Evolutionary conservation across 306 rosid genomes (phyloP).

Genomic region (Malus fusca): DNA sequence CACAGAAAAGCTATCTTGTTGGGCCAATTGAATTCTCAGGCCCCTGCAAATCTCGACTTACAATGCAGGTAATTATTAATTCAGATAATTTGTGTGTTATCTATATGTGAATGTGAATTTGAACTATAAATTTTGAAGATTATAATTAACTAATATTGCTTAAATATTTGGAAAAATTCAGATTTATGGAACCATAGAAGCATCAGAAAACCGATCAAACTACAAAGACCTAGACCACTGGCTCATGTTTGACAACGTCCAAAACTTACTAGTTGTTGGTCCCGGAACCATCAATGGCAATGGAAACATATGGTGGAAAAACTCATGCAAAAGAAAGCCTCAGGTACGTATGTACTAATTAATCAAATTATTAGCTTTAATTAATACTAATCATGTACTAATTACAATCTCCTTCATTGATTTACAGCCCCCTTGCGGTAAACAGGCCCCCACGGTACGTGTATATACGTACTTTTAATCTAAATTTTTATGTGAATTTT

Average conservation of each 20-base stretch:
- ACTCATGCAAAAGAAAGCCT: conserved; percentile 57
- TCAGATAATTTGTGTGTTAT: neutral
- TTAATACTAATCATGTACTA: neutral
- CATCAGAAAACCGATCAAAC: conserved; percentile 40
- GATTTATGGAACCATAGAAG: conserved; percentile 60
- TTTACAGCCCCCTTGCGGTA: conserved; percentile 65
- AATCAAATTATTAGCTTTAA: neutral
- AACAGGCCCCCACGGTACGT: conserved; percentile 75
- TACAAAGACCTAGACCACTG: conserved; percentile 40
- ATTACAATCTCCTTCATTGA: neutral
- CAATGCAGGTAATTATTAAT: conserved; percentile 31
- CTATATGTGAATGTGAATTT: neutral
- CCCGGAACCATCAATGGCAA: conserved; percentile 74
- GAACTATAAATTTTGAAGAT: too few relatives aligned
- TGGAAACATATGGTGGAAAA: conserved; percentile 76
- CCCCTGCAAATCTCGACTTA: conserved; percentile 57
- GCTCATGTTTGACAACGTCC: conserved; percentile 40
- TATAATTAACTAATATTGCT: neutral
- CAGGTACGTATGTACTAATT: conserved; percentile 34
- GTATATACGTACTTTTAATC: neutral
- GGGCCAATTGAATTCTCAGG: conserved; percentile 58
- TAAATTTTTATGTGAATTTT: neutral
- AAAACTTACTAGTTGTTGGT: conserved; percentile 38
- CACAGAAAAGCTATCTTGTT: conserved; percentile 43
- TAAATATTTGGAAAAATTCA: neutral